Base-by-base conservation (phyloP, 352 stramenopile species). In the Pythium chondricola region DNA sequence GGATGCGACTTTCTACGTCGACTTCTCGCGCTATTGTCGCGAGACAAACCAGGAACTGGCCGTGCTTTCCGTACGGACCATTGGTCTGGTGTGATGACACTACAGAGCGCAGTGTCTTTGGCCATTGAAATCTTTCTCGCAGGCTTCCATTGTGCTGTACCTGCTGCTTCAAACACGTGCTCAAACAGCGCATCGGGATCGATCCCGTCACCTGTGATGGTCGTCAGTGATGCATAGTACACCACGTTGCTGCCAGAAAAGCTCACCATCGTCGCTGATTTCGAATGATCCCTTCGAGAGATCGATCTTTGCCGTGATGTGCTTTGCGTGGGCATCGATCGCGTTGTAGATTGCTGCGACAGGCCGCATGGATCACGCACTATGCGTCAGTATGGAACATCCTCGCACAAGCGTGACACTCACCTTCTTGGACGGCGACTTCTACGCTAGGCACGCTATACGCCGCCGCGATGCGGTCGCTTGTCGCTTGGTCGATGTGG, bases 261-360 rank as follows among this genome's bases (percentile, higher is more conserved):
- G 3, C 35, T 24, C 52, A 94, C 83, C 83, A 43, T 94, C 71
- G n/a, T 94, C 83, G 9, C 62, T 52, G 3, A 72, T 69, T 2
- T 56, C 69, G 35, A 94, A 91, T 6, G 76, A 83, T 16, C 64
- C 63, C 4, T 62, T 56, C 8, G 37, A n/a, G 13, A 71, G 32
- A 41, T 85, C 64, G 4, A 91, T 42, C 11, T 49, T 57, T 20
- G 88, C 18, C 8, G 52, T 60, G 29, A 94, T 71, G 20, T 27
- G 55, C 18, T 56, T 68, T 16, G 83, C 75, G 20, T 67, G 26
- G 32, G 78, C 78, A 29, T 94, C 80, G 14, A 92, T 59, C 24
- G 71, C 58, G 33, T 94, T 94, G 63, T 85, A 83, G 24, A 89
- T 62, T 21, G 69, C 83, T 94, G 29, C 6, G 30, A 16, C n/a